Evolutionary conservation across 257 asterid species (phyloP), one percentile per base, ranked within the genome.

Genomic region (Solanum pimpinellifolium): DNA sequence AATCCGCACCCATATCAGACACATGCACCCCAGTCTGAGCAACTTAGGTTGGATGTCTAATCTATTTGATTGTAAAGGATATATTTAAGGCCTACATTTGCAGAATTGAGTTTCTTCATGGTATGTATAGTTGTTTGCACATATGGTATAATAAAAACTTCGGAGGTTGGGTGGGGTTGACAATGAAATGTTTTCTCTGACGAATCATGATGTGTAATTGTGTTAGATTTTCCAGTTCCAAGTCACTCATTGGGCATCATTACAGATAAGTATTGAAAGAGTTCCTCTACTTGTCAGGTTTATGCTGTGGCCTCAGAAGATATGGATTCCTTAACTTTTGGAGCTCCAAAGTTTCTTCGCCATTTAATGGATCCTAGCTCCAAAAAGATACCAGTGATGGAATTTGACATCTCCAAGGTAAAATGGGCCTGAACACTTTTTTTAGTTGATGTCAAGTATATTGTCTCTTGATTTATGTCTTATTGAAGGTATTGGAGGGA

Each of bases 291-390:
- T 8, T 83, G 41, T 80, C 90, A 97, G 99, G 99, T 95, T 87
- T 97, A 96, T 91, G 99, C 94, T 86, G 98, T 96, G 85, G 99
- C 99, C 47, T 97, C 99, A 49, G 99, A 97, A 90, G 99, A 97
- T 92, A 97, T 97, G 99, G 99, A 97, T 92, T 97, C 99, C 68
- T 91, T 97, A 82, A 96, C 99, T 41, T 97, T 97, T 90, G 99
- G 99, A 89, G 96, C 99, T 89, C 94, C 98, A 52, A 94, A 86
- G 88, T 97, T 97, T 91, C 94, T 97, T 89, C 99, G 99, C 39
- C 99, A 97, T 94, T 90, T 97, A 85, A 97, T 97, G 99, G 99
- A 97, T 91, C 99, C 99, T 87, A 96, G 98, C 92, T 92, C 98
- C 65, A 97, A 96, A 91, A 97, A 97, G 88, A 95, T 97, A 52